Evolutionary conservation across 345 rosid genomes (phyloP), one percentile per base, ranked within the genome.

Genomic region (Salix viminalis): DNA sequence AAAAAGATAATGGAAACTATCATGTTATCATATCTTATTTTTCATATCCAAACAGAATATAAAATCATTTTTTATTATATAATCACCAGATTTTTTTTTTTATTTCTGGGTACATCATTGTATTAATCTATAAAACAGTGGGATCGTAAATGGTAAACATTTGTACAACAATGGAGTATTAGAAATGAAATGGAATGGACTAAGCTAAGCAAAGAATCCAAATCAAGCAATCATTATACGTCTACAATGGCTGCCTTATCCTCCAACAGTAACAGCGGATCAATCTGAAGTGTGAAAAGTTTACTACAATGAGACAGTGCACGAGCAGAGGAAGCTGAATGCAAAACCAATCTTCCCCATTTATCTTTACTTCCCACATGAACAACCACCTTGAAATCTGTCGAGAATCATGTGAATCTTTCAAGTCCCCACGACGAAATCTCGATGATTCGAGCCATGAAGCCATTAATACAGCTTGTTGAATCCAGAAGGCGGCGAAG

Each of bases 401-500:
- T 73, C 11, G 15, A 30, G 39, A 71, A 34, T 24, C 39, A 54
- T 14, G 50, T 15, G 37, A 50, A 26, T 39, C 9, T n/a, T 6
- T 44, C 69, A 26, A 21, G 39, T 71, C 61, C 58, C 1, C 4
- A 1, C 28, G 14, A 70, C 36, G 4, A 46, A 15, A 67, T n/a
- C 36, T 0, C 34, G 2, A 8, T 7, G 18, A 4, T 18, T 21
- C 7, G 34, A 39, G 4, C 16, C 52, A 23, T 23, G 6, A 39
- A 18, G 19, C 26, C 75, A 6, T 37, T 60, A 80, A 30, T 46
- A 76, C 56, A 79, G 42, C 75, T 79, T 79, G 70, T 74, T 79
- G 75, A 75, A 80, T 67, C 80, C 83, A 32, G 73, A 76, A 7
- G 83, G 79, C 7, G 79, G 79, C 16, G 70, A 60, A 67, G 79